Base-by-base conservation (phyloP, 169 alveolate genomes). In the Plasmodium yoelii region DNA sequence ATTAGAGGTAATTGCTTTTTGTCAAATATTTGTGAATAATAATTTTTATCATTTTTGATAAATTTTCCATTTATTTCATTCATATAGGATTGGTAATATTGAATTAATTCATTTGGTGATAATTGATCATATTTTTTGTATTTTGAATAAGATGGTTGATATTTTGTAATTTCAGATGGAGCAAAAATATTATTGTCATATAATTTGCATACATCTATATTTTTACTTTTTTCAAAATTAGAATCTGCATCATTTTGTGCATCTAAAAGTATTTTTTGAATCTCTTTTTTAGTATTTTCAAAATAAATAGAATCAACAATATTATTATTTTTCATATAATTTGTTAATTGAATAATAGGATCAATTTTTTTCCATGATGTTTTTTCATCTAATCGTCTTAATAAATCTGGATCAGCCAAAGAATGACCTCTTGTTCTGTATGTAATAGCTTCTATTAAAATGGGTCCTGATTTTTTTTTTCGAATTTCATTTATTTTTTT, bases 341-440 rank as follows among this genome's bases (percentile, higher is more conserved):
- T 84, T 18, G 88, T 89, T 63, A 93, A 91, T 3, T 60, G 59
- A 39, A 65, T 39, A 26, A 93, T 49, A n/a, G 95, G 95, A 61
- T 93, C 95, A 6, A 92, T 90, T 59, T 80, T 93, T 15, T 65
- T 88, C 93, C 94, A 93, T 1, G 95, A 91, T 5, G 75, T 84
- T 80, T 88, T 89, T 71, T 93, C 94, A 64, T 87, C 93, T 42
- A 84, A 53, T 26, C 75, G 70, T 39, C 95, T 60, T 15, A 93
- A 87, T 39, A 91, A 94, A 56, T 93, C 95, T 3, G 95, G 95
- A 44, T 93, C 95, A 0, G 95, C 95, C 24, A 93, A 65, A 5
- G 95, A 93, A 82, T 93, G 95, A 9, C 95, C 95, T 57, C 89
- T 93, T 61, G 92, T 65, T 18, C 95, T 26, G 61, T 93, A 93